A percentile compares a stretch with the other conserved stretches of the same genome.
These are phyloP conservation scores for Deuterostichococcus epilithicus DNA, from an alignment of 139 green algal genomes.

Conservation along the genomic window DNA sequence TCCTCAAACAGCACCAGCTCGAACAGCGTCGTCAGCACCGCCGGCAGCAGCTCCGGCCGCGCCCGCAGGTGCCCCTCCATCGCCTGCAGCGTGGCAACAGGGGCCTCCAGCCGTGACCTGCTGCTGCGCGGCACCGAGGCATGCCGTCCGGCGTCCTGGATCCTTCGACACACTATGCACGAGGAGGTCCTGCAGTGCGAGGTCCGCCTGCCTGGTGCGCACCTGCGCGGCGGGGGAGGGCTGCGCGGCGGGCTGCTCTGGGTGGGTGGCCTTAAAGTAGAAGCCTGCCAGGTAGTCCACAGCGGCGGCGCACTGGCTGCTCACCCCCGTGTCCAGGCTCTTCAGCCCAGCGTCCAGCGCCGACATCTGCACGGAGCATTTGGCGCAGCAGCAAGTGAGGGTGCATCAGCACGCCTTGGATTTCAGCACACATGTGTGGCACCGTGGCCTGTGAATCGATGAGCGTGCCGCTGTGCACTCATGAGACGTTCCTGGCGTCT, in stretches of 20 bases:
- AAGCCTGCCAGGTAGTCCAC: conserved; percentile 90
- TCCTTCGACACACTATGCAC: no score
- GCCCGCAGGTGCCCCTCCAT: conserved; percentile 58
- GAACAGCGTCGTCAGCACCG: conserved; percentile 81
- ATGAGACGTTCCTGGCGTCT: no score
- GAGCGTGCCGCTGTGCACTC: no score
- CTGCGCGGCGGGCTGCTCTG: conserved; percentile 22
- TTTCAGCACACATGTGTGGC: no score
- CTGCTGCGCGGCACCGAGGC: conserved; percentile 5
- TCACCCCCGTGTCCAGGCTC: conserved; percentile 74
- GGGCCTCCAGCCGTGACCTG: not conserved
- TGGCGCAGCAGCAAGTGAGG: not conserved
- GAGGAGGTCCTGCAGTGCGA: no score
- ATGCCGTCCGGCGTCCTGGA: not conserved
- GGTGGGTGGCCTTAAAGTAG: conserved; percentile 62
- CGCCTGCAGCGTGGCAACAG: conserved; percentile 21
- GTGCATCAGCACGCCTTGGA: no score
- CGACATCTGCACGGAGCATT: not conserved
- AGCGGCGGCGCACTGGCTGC: conserved; percentile 76
- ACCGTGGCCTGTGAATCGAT: no score
- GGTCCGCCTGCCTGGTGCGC: not conserved
- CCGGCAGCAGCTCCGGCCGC: conserved; percentile 59
- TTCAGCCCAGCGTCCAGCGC: conserved; percentile 84
- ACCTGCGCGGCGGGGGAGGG: conserved; percentile 41
- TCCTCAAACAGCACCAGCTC: conserved; percentile 98